Conservation (phyloP, 441 rosid genomes). For the Biscutella auriculata region DNA sequence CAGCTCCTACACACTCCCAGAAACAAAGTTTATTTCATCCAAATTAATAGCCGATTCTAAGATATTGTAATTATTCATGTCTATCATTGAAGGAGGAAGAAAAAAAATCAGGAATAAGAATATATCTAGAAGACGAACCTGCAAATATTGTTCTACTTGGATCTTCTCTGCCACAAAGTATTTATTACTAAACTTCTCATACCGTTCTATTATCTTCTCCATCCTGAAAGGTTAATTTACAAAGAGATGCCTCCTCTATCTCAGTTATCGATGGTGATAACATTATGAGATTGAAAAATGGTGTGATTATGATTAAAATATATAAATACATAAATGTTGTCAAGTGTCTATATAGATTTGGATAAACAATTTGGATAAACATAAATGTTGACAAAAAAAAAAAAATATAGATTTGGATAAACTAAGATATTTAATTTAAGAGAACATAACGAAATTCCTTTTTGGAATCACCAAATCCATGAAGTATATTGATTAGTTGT, state of each 20-base stretch:
- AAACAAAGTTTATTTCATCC: neutral
- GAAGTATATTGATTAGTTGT: neutral
- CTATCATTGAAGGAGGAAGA: neutral
- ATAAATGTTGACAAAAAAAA: no score
- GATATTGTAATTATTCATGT: no score
- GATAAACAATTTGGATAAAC: no score
- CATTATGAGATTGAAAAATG: neutral
- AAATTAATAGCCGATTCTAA: neutral
- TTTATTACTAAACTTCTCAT: conserved; percentile 22
- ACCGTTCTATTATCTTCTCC: conserved; percentile 40
- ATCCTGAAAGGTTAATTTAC: conserved; percentile 27
- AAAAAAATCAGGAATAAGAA: neutral
- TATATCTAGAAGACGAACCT: conserved; percentile 26
- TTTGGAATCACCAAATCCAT: neutral
- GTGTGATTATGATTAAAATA: neutral
- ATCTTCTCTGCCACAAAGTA: conserved; percentile 1
- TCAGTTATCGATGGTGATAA: neutral
- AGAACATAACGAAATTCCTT: neutral
- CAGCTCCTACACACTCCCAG: conserved; percentile 17
- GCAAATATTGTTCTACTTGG: conserved; percentile 22
- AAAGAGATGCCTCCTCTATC: neutral
- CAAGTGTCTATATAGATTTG: no score
- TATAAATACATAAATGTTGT: neutral
- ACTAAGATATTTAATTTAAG: neutral
- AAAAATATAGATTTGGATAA: no score